Evolutionary conservation across 805 yeast species (phyloP).

Genomic region (Kodamaea neixiangensis): DNA sequence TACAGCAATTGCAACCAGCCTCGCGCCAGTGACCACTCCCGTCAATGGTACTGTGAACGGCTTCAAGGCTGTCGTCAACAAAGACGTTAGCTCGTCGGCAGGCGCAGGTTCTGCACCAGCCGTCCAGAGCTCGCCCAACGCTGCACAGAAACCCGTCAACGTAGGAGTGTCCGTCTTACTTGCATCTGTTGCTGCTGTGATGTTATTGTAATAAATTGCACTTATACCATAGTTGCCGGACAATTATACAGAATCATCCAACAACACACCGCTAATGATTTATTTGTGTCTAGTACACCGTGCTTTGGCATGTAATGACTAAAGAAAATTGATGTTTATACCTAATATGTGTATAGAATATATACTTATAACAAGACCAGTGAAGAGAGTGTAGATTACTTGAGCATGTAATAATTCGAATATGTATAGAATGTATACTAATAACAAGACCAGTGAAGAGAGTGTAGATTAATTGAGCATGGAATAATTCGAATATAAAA

Average conservation of each 20-base stretch:
- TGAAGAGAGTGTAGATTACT: too few relatives aligned
- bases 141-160: slow-evolving; percentile 7
- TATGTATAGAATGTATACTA: too few relatives aligned
- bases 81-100: slow-evolving; percentile 10
- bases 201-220: slow-evolving; percentile 14
- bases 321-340: slow-evolving; percentile 7
- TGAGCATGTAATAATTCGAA: too few relatives aligned
- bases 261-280: slow-evolving; percentile 5
- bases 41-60: slow-evolving; percentile 4
- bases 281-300: slow-evolving; percentile 4
- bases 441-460: too few relatives aligned
- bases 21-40: slow-evolving; percentile 3
- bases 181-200: slow-evolving; percentile 14
- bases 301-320: slow-evolving; percentile 7
- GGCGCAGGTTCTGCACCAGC: slow-evolving; percentile 10
- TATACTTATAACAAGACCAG: neutral
- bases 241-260: slow-evolving; percentile 13
- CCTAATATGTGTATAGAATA: slow-evolving; percentile 7
- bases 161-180: slow-evolving; percentile 12
- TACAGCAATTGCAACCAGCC: slow-evolving; percentile 7
- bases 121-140: slow-evolving; percentile 15
- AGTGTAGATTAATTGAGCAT: too few relatives aligned
- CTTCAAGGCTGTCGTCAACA: neutral
- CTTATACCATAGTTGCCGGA: slow-evolving; percentile 16
- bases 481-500: too few relatives aligned